Percentiles rank a stretch among this genome's conserved stretches.
These are phyloP conservation scores for Lablab purpureus DNA, from an alignment of 306 rosid genomes.

Conservation along the genomic window DNA sequence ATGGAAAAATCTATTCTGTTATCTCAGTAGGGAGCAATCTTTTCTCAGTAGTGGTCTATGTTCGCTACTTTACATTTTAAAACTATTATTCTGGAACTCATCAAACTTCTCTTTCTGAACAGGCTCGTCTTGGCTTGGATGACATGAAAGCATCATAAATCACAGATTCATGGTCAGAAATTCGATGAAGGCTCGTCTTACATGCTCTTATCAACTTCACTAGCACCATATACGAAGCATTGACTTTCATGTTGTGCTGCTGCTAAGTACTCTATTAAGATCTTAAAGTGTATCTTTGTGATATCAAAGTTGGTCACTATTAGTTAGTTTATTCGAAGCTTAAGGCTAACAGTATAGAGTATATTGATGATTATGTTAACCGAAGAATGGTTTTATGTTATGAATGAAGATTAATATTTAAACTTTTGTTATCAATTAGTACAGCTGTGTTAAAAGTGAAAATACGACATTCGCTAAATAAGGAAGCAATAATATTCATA, in stretches of 20 bases:
- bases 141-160: conserved; percentile 76
- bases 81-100: background rate
- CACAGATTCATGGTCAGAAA: conserved; percentile 26
- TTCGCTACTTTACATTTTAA: background rate
- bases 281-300: background rate
- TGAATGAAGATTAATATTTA: no score
- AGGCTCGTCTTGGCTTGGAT: conserved; percentile 91
- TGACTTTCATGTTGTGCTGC: conserved; percentile 11
- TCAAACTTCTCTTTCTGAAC: conserved; percentile 41
- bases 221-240: conserved; percentile 24
- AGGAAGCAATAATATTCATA: background rate
- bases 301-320: conserved; percentile 6
- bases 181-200: conserved; percentile 29
- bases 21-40: no score
- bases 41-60: no score
- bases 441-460: no score
- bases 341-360: background rate
- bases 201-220: background rate
- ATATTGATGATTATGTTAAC: background rate
- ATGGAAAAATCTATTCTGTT: no score
- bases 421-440: no score
- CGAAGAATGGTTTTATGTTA: no score
- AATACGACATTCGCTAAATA: no score
- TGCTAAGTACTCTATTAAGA: conserved; percentile 10
- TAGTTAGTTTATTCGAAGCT: conserved; percentile 8